These are phyloP conservation scores for Termitomyces sp. DNA, from an alignment of 768 basidiomycete species.

Conservation along the genomic window DNA sequence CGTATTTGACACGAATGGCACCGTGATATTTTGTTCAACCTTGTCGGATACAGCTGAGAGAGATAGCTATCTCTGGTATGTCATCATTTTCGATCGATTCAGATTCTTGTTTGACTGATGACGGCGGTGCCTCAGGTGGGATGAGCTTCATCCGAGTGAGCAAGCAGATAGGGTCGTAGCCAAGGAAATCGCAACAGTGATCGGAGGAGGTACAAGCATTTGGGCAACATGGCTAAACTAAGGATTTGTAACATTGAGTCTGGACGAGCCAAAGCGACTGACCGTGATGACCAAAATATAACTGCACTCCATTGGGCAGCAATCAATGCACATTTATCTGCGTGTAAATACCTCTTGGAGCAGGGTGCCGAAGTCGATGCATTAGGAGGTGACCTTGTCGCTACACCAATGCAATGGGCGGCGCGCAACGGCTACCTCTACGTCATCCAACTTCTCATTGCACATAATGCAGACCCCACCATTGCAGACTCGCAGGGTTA, in stretches of 20 bases:
- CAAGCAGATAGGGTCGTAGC: slow-evolving; percentile 37
- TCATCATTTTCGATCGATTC: background rate
- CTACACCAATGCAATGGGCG: slow-evolving; percentile 98
- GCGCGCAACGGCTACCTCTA: slow-evolving; percentile 96
- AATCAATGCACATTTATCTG: slow-evolving; percentile 90
- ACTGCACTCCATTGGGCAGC: slow-evolving; percentile 98
- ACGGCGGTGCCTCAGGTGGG: slow-evolving; percentile 20
- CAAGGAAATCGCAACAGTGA: slow-evolving; percentile 31
- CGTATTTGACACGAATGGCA: slow-evolving; percentile 25
- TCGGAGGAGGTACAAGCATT: slow-evolving; percentile 28
- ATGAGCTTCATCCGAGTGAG: slow-evolving; percentile 32
- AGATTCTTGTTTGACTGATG: background rate
- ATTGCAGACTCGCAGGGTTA: slow-evolving; percentile 92
- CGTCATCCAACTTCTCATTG: slow-evolving; percentile 86
- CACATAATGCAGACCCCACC: slow-evolving; percentile 88
- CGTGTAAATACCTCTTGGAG: slow-evolving; percentile 83
- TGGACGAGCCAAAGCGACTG: slow-evolving; percentile 63
- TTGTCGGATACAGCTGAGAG: slow-evolving; percentile 16
- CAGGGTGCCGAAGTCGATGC: slow-evolving; percentile 95
- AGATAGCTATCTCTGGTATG: slow-evolving; percentile 49
- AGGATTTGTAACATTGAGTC: slow-evolving; percentile 53
- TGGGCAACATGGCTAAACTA: slow-evolving; percentile 39
- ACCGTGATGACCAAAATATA: slow-evolving; percentile 86
- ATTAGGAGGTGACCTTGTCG: slow-evolving; percentile 87
- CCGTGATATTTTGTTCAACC: slow-evolving; percentile 12